These are phyloP conservation scores for Chaetomium globosum DNA, from an alignment of 2,329 filamentous ascomycete genomes.

Conservation along the genomic window DNA sequence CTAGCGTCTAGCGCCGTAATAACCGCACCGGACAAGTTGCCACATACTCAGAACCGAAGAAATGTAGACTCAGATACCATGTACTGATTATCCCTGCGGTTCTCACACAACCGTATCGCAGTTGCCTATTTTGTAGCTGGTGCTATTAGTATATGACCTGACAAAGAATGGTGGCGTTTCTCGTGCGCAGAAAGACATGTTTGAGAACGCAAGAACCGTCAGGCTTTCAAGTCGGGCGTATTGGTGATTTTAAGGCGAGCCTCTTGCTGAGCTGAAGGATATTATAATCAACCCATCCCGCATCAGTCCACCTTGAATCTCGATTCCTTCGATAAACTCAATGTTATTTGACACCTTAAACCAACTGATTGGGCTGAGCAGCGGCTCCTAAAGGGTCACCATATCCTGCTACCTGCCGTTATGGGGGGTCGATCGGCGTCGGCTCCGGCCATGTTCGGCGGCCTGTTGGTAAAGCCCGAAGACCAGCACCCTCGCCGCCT, in stretches of 20 bases:
- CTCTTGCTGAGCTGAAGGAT: not conserved
- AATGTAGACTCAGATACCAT: not conserved
- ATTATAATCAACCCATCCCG: not conserved
- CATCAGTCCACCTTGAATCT: no score
- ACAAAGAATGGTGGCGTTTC: not conserved
- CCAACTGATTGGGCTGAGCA: slow-evolving; percentile 42
- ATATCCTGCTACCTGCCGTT: slow-evolving; percentile 46
- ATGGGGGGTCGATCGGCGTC: slow-evolving; percentile 40
- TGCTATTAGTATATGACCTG: not conserved
- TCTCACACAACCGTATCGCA: not conserved
- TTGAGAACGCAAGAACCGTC: not conserved
- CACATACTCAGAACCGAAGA: not conserved
- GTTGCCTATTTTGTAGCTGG: not conserved
- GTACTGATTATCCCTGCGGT: no score
- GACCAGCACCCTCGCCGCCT: slow-evolving; percentile 43
- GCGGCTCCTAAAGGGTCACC: slow-evolving; percentile 44
- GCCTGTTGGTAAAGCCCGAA: slow-evolving; percentile 45
- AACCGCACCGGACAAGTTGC: not conserved
- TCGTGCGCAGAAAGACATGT: not conserved
- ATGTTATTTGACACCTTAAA: slow-evolving; percentile 3
- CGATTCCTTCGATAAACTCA: no score
- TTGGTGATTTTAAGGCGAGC: not conserved
- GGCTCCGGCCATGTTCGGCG: slow-evolving; percentile 43
- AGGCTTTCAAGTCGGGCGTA: not conserved
- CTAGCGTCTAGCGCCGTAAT: not conserved